Evolutionary conservation across 768 basidiomycete species (phyloP), one percentile per base, ranked within the genome.

Genomic region (Tulasnella sp.): DNA sequence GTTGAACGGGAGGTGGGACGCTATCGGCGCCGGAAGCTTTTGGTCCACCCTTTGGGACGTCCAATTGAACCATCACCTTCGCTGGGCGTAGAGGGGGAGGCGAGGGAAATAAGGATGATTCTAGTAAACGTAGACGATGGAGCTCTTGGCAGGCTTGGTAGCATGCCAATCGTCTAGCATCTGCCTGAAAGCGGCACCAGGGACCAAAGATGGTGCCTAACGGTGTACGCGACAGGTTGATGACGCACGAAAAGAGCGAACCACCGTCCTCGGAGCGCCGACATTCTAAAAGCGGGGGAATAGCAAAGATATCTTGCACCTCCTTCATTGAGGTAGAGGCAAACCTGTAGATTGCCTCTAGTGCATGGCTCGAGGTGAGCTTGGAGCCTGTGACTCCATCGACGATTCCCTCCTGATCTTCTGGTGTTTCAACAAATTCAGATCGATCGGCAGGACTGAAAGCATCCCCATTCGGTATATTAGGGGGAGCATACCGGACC

Each of bases 351-450:
- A 95, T 84, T 22, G 89, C 88, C 20, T 87, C 86, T 0, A 89
- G 87, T 31, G 93, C 91, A 83, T 94, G 89, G 75, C 88, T 86
- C n/a, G 87, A 86, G 83, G 89, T 89, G 76, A 96, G 88, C 73
- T 89, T 88, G 31, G 90, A 89, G 72, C 91, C 88, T 16, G 92
- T 91, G 2, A 89, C 88, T 1, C 94, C 90, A 83, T 95, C 93
- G 81, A 88, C 85, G 72, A 95, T 88, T 81, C 82, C 90, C 28
- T 85, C 82, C 72, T 83, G 85, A 11, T 80, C 81, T n/a, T 84
- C 82, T 1, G 86, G 85, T 22, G 87, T 88, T 54, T 91, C 89
- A 42, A 88, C 89, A 20, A 89, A 90, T 74, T 86, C 88, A 69
- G 64, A 69, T 28, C 64, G 34, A 79, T 90, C 90, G 0, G 88